These are phyloP conservation scores for Alternaria panax DNA, from an alignment of 2,329 filamentous ascomycete species.

Conservation along the genomic window DNA sequence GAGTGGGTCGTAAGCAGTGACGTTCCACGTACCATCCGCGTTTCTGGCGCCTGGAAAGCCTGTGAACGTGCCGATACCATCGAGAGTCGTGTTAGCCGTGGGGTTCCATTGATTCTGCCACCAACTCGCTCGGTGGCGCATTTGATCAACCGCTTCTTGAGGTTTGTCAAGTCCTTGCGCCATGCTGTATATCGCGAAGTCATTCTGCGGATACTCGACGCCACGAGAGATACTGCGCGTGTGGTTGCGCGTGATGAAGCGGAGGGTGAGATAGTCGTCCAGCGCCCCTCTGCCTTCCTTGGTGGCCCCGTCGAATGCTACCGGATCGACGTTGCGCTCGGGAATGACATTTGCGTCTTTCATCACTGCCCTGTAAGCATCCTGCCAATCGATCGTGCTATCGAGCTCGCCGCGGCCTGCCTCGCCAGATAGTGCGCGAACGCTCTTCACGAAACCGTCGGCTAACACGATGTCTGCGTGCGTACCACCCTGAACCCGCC, in stretches of 20 bases:
- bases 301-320: conserved; percentile 33
- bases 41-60: conserved; percentile 74
- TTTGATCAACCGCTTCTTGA: conserved; percentile 62
- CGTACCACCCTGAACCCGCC: conserved; percentile 44
- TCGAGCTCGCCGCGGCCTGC: conserved; percentile 9
- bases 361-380: conserved; percentile 44
- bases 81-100: conserved; percentile 34
- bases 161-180: conserved; percentile 62
- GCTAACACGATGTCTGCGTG: conserved; percentile 44
- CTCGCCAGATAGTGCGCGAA: conserved; percentile 18
- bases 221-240: conserved; percentile 44
- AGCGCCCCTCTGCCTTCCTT: conserved; percentile 33
- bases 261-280: conserved; percentile 41
- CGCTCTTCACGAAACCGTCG: conserved; percentile 46
- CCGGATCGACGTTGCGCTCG: conserved; percentile 35
- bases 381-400: conserved; percentile 41
- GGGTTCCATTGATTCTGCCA: conserved; percentile 70
- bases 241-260: conserved; percentile 46
- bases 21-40: conserved; percentile 63
- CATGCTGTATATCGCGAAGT: conserved; percentile 66
- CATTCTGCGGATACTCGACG: conserved; percentile 47
- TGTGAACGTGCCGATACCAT: conserved; percentile 55
- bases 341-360: conserved; percentile 46
- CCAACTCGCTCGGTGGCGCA: conserved; percentile 61
- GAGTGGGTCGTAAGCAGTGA: conserved; percentile 68